Percentiles rank a stretch among this genome's conserved stretches.
phyloP scores from a whole-genome alignment of 2,329 filamentous ascomycete species.

The Teratosphaeria viscida region DNA sequence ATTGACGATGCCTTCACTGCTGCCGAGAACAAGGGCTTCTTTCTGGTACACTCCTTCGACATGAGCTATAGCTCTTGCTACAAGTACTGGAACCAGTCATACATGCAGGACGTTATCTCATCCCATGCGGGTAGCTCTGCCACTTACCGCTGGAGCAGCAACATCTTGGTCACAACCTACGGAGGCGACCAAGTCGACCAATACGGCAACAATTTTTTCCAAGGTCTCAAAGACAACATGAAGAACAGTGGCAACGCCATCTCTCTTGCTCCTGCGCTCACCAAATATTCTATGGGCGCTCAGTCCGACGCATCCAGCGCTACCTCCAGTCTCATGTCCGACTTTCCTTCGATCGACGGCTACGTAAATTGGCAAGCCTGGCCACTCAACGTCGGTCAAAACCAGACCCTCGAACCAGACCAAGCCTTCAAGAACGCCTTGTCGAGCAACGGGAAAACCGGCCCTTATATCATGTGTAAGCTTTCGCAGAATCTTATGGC shows the following conservation, averaged over 20 bases:
- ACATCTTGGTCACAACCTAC: conserved; percentile 28
- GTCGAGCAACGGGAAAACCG: conserved; percentile 23
- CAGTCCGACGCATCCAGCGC: conserved; percentile 15
- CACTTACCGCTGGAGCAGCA: conserved; percentile 27
- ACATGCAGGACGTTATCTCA: conserved; percentile 25
- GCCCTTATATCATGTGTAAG: conserved; percentile 31
- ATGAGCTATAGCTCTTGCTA: conserved; percentile 28
- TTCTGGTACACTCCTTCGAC: conserved; percentile 30
- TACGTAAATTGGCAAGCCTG: conserved; percentile 33
- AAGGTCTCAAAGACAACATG: conserved; percentile 24
- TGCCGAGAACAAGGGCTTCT: conserved; percentile 25
- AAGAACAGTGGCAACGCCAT: conserved; percentile 21
- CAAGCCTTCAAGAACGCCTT: conserved; percentile 25
- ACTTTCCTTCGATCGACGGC: conserved; percentile 27
- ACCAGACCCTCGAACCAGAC: conserved; percentile 24
- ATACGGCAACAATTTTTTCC: conserved; percentile 29
- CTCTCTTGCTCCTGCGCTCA: conserved; percentile 26
- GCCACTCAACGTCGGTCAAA: conserved; percentile 23
- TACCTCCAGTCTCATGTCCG: conserved; percentile 19
- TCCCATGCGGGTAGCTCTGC: conserved; percentile 24
- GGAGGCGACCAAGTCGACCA: conserved; percentile 23
- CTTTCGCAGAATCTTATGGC: conserved; percentile 8
- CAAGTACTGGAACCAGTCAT: conserved; percentile 28
- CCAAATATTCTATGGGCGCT: conserved; percentile 22
- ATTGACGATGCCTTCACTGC: conserved; percentile 28